Evolutionary conservation across 345 rosid genomes (phyloP), one percentile per base, ranked within the genome.

Genomic region (Pseudoturritis turrita): DNA sequence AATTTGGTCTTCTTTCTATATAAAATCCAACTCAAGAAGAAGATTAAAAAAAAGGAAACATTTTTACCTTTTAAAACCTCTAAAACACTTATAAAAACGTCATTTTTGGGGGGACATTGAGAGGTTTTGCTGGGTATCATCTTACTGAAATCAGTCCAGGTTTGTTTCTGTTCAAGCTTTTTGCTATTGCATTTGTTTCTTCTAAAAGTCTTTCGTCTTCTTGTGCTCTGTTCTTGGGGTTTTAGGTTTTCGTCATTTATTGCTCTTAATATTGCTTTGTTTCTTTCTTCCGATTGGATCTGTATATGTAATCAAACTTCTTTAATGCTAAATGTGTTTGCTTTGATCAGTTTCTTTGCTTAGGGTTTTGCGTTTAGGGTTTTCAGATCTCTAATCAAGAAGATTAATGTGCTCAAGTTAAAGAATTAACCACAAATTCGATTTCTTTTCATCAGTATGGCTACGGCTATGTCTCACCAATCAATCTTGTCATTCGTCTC

Each of bases 381-480:
- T 36, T 28, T 71, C 22, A 26, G 40, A 54, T 35, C 47, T 65
- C 56, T 31, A 22, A 63, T 52, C 37, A 43, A 31, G 8, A 15
- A 19, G 12, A 29, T 5, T 37, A 40, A 15, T 36, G 22, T 13
- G 70, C 18, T 56, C n/a, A 39, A 53, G n/a, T 8, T 23, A 2
- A 49, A 40, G 33, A 49, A 21, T 19, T 54, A 58, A 40, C n/a
- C 40, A 37, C 21, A 19, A n/a, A 47, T 43, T 66, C 14, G 43
- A 15, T 47, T 57, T 57, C 4, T 54, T 4, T 36, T 53, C 62
- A 70, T 78, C 89, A 88, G 96, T 74, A 91, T 91, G 96, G 87
- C 88, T 39, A 75, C 78, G 62, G 76, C 88, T 77, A 79, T 71
- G 45, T 83, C 85, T 63, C 80, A 85, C 76, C 90, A 82, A 77